A percentile compares a stretch with the other conserved stretches of the same genome.
Evolutionary conservation across 2,329 filamentous ascomycete genomes (phyloP).

Genomic region (Fusarium armeniacum): DNA sequence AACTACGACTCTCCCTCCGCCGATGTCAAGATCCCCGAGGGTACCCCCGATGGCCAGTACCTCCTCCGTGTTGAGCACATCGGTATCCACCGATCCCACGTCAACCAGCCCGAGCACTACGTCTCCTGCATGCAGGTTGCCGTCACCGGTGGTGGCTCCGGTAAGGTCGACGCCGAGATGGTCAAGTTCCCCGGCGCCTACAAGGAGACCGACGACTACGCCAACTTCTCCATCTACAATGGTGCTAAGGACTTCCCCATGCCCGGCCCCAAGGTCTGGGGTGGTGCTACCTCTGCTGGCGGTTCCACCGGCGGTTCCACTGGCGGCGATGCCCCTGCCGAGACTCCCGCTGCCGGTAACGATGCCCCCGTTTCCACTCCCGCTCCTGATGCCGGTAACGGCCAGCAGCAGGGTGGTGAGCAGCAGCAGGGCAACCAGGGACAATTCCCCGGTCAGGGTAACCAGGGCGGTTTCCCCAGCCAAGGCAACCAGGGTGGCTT

Average conservation of each 20-base stretch:
- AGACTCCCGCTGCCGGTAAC: slow-evolving; percentile 14
- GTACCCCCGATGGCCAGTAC: slow-evolving; percentile 26
- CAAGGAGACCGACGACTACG: slow-evolving; percentile 24
- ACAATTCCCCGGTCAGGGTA: background rate
- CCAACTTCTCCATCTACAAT: slow-evolving; percentile 33
- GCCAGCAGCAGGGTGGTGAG: slow-evolving; percentile 1
- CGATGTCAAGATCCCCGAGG: slow-evolving; percentile 30
- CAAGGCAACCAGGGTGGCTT: slow-evolving; percentile 12
- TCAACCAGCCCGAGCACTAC: slow-evolving; percentile 34
- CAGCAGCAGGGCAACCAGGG: slow-evolving; percentile 8
- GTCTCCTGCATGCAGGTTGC: slow-evolving; percentile 31
- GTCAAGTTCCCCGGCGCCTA: slow-evolving; percentile 32
- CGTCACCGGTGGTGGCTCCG: slow-evolving; percentile 23
- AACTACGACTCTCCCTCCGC: slow-evolving; percentile 23
- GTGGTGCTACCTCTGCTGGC: slow-evolving; percentile 4
- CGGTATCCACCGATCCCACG: slow-evolving; percentile 26
- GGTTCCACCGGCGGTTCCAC: background rate
- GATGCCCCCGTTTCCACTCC: background rate
- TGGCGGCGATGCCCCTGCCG: background rate
- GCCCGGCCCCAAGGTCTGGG: slow-evolving; percentile 28
- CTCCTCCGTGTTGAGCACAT: slow-evolving; percentile 35
- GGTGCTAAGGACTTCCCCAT: slow-evolving; percentile 29
- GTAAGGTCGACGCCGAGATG: slow-evolving; percentile 30
- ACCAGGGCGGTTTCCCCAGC: background rate
- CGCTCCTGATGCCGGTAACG: slow-evolving; percentile 13